Conservation (phyloP, 2,329 filamentous ascomycete genomes). For the Beauveria scarabaeidicola region DNA sequence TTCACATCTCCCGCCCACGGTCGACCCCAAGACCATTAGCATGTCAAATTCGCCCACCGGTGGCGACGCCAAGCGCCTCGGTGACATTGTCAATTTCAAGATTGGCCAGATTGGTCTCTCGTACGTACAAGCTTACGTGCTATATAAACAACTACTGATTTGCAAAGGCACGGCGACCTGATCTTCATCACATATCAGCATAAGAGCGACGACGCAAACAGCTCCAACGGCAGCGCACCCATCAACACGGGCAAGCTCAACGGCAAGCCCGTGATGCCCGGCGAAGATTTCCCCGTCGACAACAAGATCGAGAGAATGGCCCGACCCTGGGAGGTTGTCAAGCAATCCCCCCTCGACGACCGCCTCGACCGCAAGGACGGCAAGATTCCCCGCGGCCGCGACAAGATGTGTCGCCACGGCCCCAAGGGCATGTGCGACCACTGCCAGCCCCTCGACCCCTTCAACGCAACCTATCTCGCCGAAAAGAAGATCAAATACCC, state of each 20-base stretch:
- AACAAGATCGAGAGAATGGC: conserved; percentile 54
- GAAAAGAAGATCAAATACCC: conserved; percentile 99
- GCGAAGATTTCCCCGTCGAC: conserved; percentile 58
- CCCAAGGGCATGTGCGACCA: conserved; percentile 99
- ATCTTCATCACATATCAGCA: conserved; percentile 78
- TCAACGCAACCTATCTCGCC: conserved; percentile 75
- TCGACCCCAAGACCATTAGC: conserved; percentile 51
- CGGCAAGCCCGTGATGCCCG: conserved; percentile 62
- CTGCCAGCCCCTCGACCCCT: conserved; percentile 94
- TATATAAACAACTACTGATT: conserved; percentile 19
- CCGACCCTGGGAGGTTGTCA: conserved; percentile 71
- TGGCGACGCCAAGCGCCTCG: conserved; percentile 49
- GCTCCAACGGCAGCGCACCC: conserved; percentile 27
- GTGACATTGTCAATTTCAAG: conserved; percentile 47
- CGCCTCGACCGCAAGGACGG: conserved; percentile 78
- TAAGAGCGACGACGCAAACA: conserved; percentile 30
- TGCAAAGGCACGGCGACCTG: conserved; percentile 72
- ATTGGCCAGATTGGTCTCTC: conserved; percentile 52
- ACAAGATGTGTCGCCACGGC: conserved; percentile 93
- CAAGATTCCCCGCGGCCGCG: conserved; percentile 70
- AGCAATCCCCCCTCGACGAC: conserved; percentile 82
- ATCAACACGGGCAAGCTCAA: conserved; percentile 61
- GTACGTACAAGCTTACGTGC: conserved; percentile 26
- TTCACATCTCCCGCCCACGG: conserved; percentile 50
- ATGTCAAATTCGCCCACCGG: conserved; percentile 54